Conservation (phyloP, 805 yeast genomes). For the Suhomyces kilbournensis region DNA sequence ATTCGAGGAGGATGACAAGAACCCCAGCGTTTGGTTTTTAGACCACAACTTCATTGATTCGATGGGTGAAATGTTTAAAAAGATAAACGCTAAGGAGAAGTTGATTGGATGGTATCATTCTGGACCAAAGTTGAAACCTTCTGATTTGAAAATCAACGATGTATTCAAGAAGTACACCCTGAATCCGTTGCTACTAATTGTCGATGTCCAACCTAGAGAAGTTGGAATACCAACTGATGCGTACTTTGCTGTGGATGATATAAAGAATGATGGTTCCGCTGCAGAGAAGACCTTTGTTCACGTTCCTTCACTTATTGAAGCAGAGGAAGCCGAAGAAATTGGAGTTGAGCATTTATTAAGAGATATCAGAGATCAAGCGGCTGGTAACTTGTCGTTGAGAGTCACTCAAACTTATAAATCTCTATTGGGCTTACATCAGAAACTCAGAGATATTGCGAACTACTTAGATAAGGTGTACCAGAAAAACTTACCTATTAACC, state of each 20-base stretch:
- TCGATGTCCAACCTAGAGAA: slow-evolving; percentile 80
- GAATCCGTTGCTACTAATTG: slow-evolving; percentile 81
- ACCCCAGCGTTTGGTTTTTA: slow-evolving; percentile 91
- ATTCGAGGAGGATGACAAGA: slow-evolving; percentile 92
- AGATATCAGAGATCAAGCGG: slow-evolving; percentile 95
- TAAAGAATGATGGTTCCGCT: slow-evolving; percentile 91
- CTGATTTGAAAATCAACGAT: slow-evolving; percentile 90
- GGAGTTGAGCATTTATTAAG: slow-evolving; percentile 96
- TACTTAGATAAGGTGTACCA: slow-evolving; percentile 73
- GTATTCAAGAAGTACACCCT: slow-evolving; percentile 76
- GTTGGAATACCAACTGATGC: slow-evolving; percentile 97
- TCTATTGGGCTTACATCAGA: slow-evolving; percentile 77
- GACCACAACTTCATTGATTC: slow-evolving; percentile 95
- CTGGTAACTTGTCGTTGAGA: slow-evolving; percentile 83
- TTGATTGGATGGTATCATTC: slow-evolving; percentile 99
- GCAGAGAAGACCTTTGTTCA: slow-evolving; percentile 92
- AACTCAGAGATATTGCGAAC: slow-evolving; percentile 70
- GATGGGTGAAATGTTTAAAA: slow-evolving; percentile 97
- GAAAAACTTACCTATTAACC: slow-evolving; percentile 80
- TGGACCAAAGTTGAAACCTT: slow-evolving; percentile 86
- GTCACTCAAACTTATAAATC: slow-evolving; percentile 89
- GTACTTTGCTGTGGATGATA: slow-evolving; percentile 89
- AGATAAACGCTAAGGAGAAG: slow-evolving; percentile 94
- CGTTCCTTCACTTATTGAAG: slow-evolving; percentile 87
- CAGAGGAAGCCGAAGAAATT: slow-evolving; percentile 98